Percentiles rank a stretch among this genome's conserved stretches.
Conservation (phyloP, 208 protist species). For the Crithidia expoeki region DNA sequence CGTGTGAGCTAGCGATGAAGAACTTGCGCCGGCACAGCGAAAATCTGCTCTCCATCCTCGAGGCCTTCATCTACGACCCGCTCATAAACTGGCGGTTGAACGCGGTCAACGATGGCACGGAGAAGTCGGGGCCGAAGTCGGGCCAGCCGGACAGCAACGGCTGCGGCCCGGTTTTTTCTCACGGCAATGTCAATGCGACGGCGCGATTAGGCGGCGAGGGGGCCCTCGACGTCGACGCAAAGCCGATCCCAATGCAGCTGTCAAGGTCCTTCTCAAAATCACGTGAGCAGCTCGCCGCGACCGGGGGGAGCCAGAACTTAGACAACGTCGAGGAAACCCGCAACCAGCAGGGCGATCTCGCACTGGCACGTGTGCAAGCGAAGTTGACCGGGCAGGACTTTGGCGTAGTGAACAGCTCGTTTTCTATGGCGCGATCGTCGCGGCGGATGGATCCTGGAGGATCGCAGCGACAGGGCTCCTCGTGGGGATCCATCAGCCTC, state of each 20-base stretch:
- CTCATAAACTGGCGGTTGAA: conserved; percentile 99
- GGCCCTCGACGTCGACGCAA: conserved; percentile 17
- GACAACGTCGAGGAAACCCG: conserved; percentile 70
- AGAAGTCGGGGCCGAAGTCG: conserved; percentile 29
- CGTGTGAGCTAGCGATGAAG: conserved; percentile 98
- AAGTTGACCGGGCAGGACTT: conserved; percentile 92
- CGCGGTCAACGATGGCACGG: conserved; percentile 23
- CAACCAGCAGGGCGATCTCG: conserved; percentile 86
- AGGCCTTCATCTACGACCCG: conserved; percentile 99
- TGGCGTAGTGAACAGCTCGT: conserved; percentile 67
- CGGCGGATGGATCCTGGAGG: conserved; percentile 33
- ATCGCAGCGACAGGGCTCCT: conserved; percentile 42
- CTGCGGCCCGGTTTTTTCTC: conserved; percentile 7
- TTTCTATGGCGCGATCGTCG: conserved; percentile 49
- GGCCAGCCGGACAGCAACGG: conserved; percentile 22
- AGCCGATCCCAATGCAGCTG: conserved; percentile 70
- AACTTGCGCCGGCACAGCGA: conserved; percentile 99
- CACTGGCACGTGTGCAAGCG: conserved; percentile 80
- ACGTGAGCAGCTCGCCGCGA: conserved; percentile 18
- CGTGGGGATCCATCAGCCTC: conserved; percentile 50
- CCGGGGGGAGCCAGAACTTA: conserved; percentile 28
- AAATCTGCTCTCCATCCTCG: conserved; percentile 98
- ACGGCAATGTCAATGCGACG: conserved; percentile 7
- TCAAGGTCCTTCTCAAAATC: conserved; percentile 73
- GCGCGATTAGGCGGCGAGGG: conserved; percentile 17